Evolutionary conservation across 768 basidiomycete species (phyloP), one percentile per base, ranked within the genome.

Genomic region (Suillus sp.): DNA sequence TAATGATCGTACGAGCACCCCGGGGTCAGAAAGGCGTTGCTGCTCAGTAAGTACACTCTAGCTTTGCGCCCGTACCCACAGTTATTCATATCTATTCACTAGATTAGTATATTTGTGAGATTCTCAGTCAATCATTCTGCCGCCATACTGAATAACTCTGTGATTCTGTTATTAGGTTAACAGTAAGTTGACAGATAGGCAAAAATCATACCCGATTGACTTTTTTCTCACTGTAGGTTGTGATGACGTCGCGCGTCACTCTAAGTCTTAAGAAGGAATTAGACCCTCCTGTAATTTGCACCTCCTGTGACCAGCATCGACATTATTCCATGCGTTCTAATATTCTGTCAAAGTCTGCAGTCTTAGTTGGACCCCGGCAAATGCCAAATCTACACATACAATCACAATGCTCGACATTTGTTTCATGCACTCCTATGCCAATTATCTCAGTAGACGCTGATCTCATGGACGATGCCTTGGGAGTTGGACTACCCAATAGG

Each of bases 1-100:
- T 82, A 40, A 82, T 83, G 81, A 83, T 83, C 53, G 69, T 79
- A 37, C 70, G 67, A 18, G 79, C 81, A 10, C 78, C 80, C n/a
- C 75, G 69, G 7, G 82, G 80, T 1, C 70, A 79, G 13, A 80
- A 82, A 68, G 82, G 82, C 61, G 78, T 83, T 30, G 74, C 78
- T 20, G 81, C 82, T 2, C 83, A 84, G 81, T 82, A 68, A 63
- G 79, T 76, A 27, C 2, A 22, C 25, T 27, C 27, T 50, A 63
- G 18, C 22, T 37, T 48, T 32, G 27, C 32, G 11, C 11, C n/a
- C n/a, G 16, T 60, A n/a, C 10, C 10, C 32, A 20, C 6, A 56
- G 10, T 58, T 0, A 18, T 37, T 27, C 5, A 60, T n/a, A 14
- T 20, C 4, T 34, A 2, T 34, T 58, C 27, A 58, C 30, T 58